Evolutionary conservation across 2,329 filamentous ascomycete species (phyloP), one percentile per base, ranked within the genome.

Genomic region (Zasmidium cellare): DNA sequence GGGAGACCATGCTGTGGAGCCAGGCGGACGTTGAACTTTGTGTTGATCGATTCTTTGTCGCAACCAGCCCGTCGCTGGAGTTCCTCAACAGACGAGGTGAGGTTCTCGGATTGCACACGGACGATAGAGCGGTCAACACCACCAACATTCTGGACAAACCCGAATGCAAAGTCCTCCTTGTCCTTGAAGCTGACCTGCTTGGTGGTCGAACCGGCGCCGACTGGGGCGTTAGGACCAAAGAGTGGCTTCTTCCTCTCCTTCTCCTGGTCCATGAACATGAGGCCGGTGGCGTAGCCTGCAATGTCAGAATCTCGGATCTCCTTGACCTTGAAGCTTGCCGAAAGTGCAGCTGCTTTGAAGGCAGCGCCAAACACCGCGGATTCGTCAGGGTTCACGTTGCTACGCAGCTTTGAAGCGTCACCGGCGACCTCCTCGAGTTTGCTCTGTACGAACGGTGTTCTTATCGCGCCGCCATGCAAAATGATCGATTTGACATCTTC

Each of bases 331-430:
- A 99, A 99, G 73, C 90, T 93, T 44, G 93, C 92, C 76, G 91
- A 97, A 58, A 99, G 82, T 67, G 91, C 87, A 53, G 94, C 94
- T 51, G 91, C 94, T 71, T 92, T 91, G 82, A 99, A 97, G 24
- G 89, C 92, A 55, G 94, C 93, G 67, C 94, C 94, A 74, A 97
- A 96, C 9, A 96, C 94, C 51, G 94, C 94, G 22, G 94, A 89
- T 77, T 99, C 94, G 69, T 99, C 94, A 11, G 93, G 90, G 77
- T 99, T 99, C 71, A 99, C 94, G 68, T 96, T 99, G 70, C 88
- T 89, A 64, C 92, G 88, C 59, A 99, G 82, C 80, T 96, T 97
- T 52, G 89, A 86, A 7, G 86, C 76, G 18, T 82, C 84, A 38
- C 90, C 89, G 51, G 87, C 84, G 46, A 90, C 76, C 61, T 86